Evolutionary conservation across 805 yeast species (phyloP).

Genomic region (Teunomyces pallodes): DNA sequence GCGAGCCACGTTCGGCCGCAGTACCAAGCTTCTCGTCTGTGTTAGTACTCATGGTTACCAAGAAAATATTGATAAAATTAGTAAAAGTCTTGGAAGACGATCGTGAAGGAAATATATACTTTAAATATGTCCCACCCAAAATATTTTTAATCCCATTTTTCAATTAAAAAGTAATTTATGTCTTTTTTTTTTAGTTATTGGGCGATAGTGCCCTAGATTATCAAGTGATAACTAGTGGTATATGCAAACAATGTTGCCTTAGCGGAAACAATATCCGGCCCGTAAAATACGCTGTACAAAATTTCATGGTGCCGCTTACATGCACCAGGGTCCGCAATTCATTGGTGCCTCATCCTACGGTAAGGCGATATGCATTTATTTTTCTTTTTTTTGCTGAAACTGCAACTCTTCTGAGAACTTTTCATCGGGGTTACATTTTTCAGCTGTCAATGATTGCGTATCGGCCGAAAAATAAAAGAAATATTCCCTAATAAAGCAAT

Average conservation of each 20-base stretch:
- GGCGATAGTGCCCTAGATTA: not conserved
- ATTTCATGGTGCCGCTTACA: not conserved
- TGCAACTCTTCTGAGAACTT: not conserved
- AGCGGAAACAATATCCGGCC: not conserved
- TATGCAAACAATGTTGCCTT: not conserved
- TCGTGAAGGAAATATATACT: not conserved
- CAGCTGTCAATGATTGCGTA: not conserved
- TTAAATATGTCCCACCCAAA: not conserved
- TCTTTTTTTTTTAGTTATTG: not conserved
- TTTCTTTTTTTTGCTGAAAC: not conserved
- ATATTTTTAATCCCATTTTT: not conserved
- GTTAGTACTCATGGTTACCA: constrained; percentile 1
- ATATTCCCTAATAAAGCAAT: not conserved
- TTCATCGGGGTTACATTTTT: not conserved
- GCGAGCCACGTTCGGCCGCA: not conserved
- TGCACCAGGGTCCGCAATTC: not conserved
- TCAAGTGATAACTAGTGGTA: not conserved
- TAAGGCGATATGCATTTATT: not conserved
- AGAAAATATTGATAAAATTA: not conserved
- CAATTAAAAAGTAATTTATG: not conserved
- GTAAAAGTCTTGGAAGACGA: not conserved
- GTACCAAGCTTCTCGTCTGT: not conserved
- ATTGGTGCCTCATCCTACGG: not conserved
- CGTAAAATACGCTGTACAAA: not conserved
- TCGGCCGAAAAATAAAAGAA: not conserved